phyloP scores from a whole-genome alignment of 2,329 filamentous ascomycete species.

The Ascocoryne sarcoides region DNA sequence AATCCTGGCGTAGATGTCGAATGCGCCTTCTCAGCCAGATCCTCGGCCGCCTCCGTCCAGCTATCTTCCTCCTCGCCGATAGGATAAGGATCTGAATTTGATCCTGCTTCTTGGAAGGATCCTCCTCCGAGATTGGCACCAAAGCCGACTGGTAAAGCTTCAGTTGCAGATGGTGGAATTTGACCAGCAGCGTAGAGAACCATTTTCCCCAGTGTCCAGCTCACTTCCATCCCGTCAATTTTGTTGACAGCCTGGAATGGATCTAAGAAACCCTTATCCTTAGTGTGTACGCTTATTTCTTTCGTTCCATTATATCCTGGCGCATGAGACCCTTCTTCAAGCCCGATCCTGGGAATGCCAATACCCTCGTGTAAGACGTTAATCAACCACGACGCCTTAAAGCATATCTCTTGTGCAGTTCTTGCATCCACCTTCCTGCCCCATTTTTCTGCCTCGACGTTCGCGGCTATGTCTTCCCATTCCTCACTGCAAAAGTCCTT shows the following conservation, averaged over 20 bases:
- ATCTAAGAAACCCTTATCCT: slow-evolving; percentile 68
- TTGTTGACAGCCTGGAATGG: slow-evolving; percentile 91
- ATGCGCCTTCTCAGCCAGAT: slow-evolving; percentile 57
- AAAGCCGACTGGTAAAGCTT: slow-evolving; percentile 75
- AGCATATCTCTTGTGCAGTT: slow-evolving; percentile 81
- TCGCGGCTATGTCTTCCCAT: slow-evolving; percentile 68
- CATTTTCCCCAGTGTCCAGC: slow-evolving; percentile 96
- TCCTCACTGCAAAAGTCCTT: slow-evolving; percentile 75
- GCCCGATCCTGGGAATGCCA: slow-evolving; percentile 75
- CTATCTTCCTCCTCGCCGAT: slow-evolving; percentile 45
- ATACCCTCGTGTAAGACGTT: slow-evolving; percentile 95
- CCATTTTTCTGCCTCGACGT: slow-evolving; percentile 58
- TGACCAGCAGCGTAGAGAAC: slow-evolving; percentile 89
- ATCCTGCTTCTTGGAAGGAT: slow-evolving; percentile 80
- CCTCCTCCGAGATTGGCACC: slow-evolving; percentile 61
- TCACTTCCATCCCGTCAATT: slow-evolving; percentile 84
- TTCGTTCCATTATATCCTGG: slow-evolving; percentile 62
- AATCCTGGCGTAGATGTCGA: slow-evolving; percentile 65
- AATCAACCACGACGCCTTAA: slow-evolving; percentile 97
- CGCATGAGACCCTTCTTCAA: slow-evolving; percentile 51
- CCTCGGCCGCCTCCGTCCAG: slow-evolving; percentile 43
- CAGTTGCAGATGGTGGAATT: slow-evolving; percentile 54
- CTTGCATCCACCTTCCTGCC: slow-evolving; percentile 65
- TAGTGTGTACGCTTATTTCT: slow-evolving; percentile 56
- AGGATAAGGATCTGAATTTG: slow-evolving; percentile 30